These are phyloP conservation scores for Aspergillus niger DNA, from an alignment of 2,329 filamentous ascomycete species.

Conservation along the genomic window DNA sequence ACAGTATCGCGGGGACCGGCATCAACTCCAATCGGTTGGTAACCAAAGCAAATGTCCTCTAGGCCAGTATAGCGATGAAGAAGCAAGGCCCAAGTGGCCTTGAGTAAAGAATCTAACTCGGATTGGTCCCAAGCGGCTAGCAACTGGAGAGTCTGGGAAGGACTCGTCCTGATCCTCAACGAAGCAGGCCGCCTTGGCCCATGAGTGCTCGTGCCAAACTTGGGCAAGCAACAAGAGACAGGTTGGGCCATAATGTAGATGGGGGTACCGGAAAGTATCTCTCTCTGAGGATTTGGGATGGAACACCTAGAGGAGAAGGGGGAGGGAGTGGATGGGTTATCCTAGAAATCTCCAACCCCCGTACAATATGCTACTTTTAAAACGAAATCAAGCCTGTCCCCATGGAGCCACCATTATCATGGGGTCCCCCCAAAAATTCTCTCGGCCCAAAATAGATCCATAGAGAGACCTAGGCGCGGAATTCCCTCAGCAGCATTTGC, in stretches of 20 bases:
- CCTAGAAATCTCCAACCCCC: conserved; percentile 2
- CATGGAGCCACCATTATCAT: not conserved
- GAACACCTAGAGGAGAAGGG: not conserved
- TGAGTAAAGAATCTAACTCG: conserved; percentile 33
- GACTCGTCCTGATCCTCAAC: conserved; percentile 34
- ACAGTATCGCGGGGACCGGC: conserved; percentile 13
- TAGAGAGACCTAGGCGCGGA: conserved; percentile 10
- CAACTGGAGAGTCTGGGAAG: conserved; percentile 32
- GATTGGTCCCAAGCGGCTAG: conserved; percentile 34
- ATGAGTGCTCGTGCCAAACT: conserved; percentile 33
- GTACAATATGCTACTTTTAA: conserved; percentile 17
- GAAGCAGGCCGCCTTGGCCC: conserved; percentile 39
- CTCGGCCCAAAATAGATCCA: conserved; percentile 16
- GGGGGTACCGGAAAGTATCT: conserved; percentile 5
- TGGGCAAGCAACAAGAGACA: conserved; percentile 38
- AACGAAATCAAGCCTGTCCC: conserved; percentile 8
- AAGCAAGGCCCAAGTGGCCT: conserved; percentile 50
- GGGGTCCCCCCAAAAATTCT: not conserved
- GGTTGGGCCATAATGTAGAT: conserved; percentile 30
- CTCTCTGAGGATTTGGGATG: not conserved
- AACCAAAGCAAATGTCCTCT: conserved; percentile 52
- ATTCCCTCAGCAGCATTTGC: conserved; percentile 9
- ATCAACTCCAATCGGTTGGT: conserved; percentile 34
- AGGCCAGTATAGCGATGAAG: conserved; percentile 50
- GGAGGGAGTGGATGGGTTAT: not conserved